Base-by-base conservation (phyloP, 2,329 filamentous ascomycete species). In the Achaetomium macrosporum region DNA sequence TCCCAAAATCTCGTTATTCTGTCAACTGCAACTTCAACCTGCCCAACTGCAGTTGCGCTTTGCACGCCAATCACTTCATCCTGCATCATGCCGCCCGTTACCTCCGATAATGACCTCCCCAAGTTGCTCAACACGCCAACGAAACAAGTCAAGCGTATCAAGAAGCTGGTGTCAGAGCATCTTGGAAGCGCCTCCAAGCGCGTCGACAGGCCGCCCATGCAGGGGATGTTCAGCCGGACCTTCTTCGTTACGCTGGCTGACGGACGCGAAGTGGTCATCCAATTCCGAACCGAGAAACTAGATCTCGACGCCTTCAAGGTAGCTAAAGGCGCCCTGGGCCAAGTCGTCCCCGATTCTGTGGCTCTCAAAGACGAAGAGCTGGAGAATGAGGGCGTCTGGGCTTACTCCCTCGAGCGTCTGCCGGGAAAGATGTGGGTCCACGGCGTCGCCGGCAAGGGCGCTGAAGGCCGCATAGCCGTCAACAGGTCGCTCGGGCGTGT, bases 171-270 rank as follows among this genome's bases (percentile, higher is more conserved):
- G 20, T 17, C 9, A 15, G 41, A 43, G 37, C 54, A 56, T 42
- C 42, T 51, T 5, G 48, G 48, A 30, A 51, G 50, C 37, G 16
- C 42, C 42, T 50, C 50, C 42, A 53, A 56, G 42, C 54, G 37
- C 16, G 29, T 56, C 35, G 50, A 56, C 46, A 47, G 50, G 40
- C 50, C 54, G n/a, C 54, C 50, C 25, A 47, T 48, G 46, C 50
- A 56, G 40, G 50, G 54, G 11, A 47, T 56, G 42, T 56, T 41
- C 40, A 56, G 54, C 50, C 31, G 50, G 42, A 56, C 47, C 33
- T 51, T 56, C 42, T 56, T 56, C 29, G 46, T 53, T 3, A 47
- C 47, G 20, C 47, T 56, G 13, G 50, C 54, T 6, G 46, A 53
- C 35, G 40, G 42, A 10, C 46, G 54, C 29, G 39, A 53, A 12